These are phyloP conservation scores for Colletotrichum tropicicola DNA, from an alignment of 2,329 filamentous ascomycete species.

Conservation along the genomic window DNA sequence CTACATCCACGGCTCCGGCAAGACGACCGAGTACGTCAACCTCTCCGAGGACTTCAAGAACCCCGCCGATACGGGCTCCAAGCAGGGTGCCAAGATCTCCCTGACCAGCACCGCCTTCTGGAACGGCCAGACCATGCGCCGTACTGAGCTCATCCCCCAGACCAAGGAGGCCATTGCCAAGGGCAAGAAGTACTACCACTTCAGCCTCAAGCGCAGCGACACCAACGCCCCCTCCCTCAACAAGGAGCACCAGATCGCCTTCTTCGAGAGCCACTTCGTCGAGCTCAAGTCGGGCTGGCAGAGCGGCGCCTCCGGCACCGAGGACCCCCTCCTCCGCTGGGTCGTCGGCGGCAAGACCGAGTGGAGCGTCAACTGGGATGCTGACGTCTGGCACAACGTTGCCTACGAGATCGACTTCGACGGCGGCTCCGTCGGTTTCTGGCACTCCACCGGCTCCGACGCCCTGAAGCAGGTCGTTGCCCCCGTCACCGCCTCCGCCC, in stretches of 20 bases:
- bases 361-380: slow-evolving; percentile 70
- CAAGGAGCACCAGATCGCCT: slow-evolving; percentile 73
- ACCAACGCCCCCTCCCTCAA: slow-evolving; percentile 68
- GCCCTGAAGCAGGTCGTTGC: slow-evolving; percentile 66
- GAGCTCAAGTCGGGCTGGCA: slow-evolving; percentile 77
- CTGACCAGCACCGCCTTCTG: slow-evolving; percentile 72
- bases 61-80: slow-evolving; percentile 67
- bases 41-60: slow-evolving; percentile 71
- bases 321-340: slow-evolving; percentile 69
- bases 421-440: slow-evolving; percentile 70
- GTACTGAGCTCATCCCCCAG: slow-evolving; percentile 79
- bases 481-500: slow-evolving; percentile 67
- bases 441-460: slow-evolving; percentile 72
- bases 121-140: slow-evolving; percentile 78
- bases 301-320: slow-evolving; percentile 51
- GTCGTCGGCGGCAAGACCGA: slow-evolving; percentile 67
- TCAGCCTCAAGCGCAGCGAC: slow-evolving; percentile 68
- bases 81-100: slow-evolving; percentile 74
- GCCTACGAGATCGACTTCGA: slow-evolving; percentile 79
- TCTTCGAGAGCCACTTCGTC: slow-evolving; percentile 78
- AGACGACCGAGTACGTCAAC: slow-evolving; percentile 68
- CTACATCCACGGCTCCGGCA: slow-evolving; percentile 74
- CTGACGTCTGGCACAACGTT: slow-evolving; percentile 78
- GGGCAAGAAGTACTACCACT: slow-evolving; percentile 77
- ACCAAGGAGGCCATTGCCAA: slow-evolving; percentile 70